A percentile compares a stretch with the other conserved stretches of the same genome.
Conservation (phyloP, 768 basidiomycete genomes). For the Boletus sp. region DNA sequence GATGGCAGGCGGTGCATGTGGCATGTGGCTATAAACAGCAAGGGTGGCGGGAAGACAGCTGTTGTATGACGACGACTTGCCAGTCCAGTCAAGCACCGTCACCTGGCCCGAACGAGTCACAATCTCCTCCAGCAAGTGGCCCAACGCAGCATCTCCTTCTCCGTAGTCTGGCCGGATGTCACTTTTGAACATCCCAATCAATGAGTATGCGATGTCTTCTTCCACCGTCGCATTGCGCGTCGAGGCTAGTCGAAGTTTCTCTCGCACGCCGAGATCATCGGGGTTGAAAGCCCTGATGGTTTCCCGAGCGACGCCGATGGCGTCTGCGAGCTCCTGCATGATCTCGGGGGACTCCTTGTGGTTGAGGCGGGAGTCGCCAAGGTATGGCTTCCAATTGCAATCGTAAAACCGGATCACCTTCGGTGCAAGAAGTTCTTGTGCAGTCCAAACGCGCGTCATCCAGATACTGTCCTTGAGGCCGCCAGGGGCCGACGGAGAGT, state of each 20-base stretch:
- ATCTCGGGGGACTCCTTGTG: too few species aligned
- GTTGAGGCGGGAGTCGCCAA: too few species aligned
- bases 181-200: constrained; percentile 15
- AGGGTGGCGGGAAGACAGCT: constrained; percentile 7
- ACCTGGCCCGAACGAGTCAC: constrained; percentile 3
- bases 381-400: too few species aligned
- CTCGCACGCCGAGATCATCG: background rate
- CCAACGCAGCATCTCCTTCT: background rate
- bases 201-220: constrained; percentile 10
- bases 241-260: constrained; percentile 8
- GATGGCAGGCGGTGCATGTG: too few species aligned
- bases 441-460: constrained; percentile 6
- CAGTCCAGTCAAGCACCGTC: constrained; percentile 2
- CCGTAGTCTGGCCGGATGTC: constrained; percentile 8
- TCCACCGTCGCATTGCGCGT: background rate
- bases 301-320: background rate
- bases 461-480: too few species aligned
- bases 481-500: too few species aligned
- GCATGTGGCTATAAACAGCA: background rate
- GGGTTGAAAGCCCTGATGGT: constrained; percentile 1
- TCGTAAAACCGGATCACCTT: too few species aligned
- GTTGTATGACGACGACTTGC: constrained; percentile 6
- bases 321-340: constrained; percentile 7
- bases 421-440: constrained; percentile 9
- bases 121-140: constrained; percentile 8